Base-by-base conservation (phyloP, 768 basidiomycete genomes). In the Sarcodon aspratus region DNA sequence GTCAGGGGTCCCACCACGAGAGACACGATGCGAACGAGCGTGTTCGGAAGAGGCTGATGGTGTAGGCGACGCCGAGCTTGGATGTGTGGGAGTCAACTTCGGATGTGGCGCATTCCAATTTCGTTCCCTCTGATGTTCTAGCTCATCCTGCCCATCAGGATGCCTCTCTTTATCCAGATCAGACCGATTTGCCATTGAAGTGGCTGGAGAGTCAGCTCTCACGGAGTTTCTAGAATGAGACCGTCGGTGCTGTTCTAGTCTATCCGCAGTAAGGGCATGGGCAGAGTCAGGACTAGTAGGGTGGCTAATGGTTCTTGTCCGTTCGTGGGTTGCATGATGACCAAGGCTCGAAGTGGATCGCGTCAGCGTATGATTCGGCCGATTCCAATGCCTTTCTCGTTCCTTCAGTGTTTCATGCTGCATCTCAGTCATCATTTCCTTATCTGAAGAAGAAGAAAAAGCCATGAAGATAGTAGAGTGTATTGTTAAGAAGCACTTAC, bases 101-200 rank as follows among this genome's bases (percentile, higher is more conserved):
- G 78, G 80, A 35, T 69, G 74, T n/a, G 76, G 78, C 7, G 80
- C 73, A 59, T 81, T 79, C 82, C 81, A 84, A 55, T 84, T 84
- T 44, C 78, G 69, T 61, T 84, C 82, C 44, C 80, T 71, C 54
- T 74, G 72, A 36, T 76, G 73, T n/a, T 56, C 50, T 4, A 63
- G 49, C 54, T 69, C 74, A n/a, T 60, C 53, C 50, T 58, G 49
- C 46, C 63, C 53, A 38, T 61, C 63, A 47, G 21, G 46, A 36
- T 15, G 45, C 40, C 7, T 49, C 50, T 36, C 49, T 45, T 15
- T 50, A 13, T 12, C 51, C 48, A 17, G 50, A 45, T 12, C 65
- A 11, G 61, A 66, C 32, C 54, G 57, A 37, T 64, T 67, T 11
- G 58, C 57, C 7, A 64, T 48, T 17, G 70, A 73, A 15, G 59